phyloP scores from a whole-genome alignment of 768 basidiomycete genomes.

The Leccinum truebloodii region DNA sequence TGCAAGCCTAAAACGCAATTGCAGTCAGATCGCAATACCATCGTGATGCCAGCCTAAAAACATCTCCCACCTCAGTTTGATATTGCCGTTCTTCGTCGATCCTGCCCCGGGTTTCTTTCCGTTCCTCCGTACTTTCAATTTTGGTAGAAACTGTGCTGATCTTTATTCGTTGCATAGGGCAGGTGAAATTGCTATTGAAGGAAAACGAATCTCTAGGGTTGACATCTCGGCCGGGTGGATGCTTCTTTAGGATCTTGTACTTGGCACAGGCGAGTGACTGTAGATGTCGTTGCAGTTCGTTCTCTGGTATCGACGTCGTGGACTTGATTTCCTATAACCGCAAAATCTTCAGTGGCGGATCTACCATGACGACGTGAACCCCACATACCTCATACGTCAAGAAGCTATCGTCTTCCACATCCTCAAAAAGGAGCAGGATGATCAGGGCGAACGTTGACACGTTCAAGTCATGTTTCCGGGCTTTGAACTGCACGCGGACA shows the following conservation, averaged over 20 bases:
- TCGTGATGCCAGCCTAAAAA: neutral
- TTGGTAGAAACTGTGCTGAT: conserved; percentile 87
- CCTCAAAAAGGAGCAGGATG: conserved; percentile 86
- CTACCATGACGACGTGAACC: neutral
- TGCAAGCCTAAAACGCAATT: conserved; percentile 73
- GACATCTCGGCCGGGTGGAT: conserved; percentile 86
- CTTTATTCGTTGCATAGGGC: conserved; percentile 87
- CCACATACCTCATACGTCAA: conserved; percentile 72
- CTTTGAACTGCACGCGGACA: conserved; percentile 79
- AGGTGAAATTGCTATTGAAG: conserved; percentile 82
- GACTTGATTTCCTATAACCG: conserved; percentile 75
- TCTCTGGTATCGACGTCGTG: conserved; percentile 70
- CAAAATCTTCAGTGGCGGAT: neutral
- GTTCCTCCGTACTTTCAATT: conserved; percentile 83
- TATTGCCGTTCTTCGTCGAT: conserved; percentile 91
- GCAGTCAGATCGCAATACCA: conserved; percentile 4
- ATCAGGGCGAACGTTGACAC: conserved; percentile 88
- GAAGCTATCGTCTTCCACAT: conserved; percentile 62
- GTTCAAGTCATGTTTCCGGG: conserved; percentile 83
- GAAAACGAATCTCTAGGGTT: conserved; percentile 76
- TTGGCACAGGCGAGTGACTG: conserved; percentile 97
- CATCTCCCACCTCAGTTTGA: conserved; percentile 74
- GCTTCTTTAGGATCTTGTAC: conserved; percentile 88
- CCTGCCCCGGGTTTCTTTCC: conserved; percentile 85
- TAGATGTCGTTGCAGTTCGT: conserved; percentile 85